Base-by-base conservation (phyloP, 495 filamentous ascomycete genomes). In the Aspergillus ellipticus region DNA sequence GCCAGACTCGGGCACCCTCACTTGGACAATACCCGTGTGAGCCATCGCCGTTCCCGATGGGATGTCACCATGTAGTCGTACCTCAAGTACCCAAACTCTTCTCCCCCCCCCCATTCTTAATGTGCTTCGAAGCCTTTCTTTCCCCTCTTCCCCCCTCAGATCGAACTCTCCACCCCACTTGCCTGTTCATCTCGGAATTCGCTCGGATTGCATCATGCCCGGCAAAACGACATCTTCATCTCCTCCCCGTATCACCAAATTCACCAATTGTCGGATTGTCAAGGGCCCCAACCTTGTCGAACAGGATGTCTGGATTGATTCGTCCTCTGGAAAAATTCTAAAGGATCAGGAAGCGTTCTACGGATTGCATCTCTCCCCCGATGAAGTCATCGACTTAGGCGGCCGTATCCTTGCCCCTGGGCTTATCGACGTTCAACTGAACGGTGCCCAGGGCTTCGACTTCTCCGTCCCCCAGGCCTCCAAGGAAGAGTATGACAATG, bases 361-460 rank as follows among this genome's bases (percentile, higher is more conserved):
- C 74, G 85, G 83, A 54, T 75, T 87, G 42, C 80, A 86, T 22
- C 64, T 77, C 15, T 74, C 68, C 0, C 72, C 75, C 13, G 70
- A 77, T 65, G 70, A 77, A 55, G 68, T 85, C 49, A 74, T 94
- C 60, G 81, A 96, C 60, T 82, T 94, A 11, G 77, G 82, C n/a
- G 87, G 88, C 45, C 85, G 86, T 56, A 90, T 94, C 61, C 60
- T 96, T 20, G 82, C 88, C 11, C 89, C 90, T 0, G 90, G 89
- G 13, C 80, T 94, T 60, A 89, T 95, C 62, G 90, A 96, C 62
- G 84, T 88, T 46, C 90, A 96, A 65, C 79, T 93, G 43, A 96
- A 96, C 62, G 90, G 90, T 41, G 89, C 86, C 6, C 88, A 88
- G 56, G 90, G 90, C 43, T 90, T 93, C 74, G 89, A 94, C 72